A percentile compares a stretch with the other conserved stretches of the same genome.
Evolutionary conservation across 1,139 yeast genomes (phyloP).

Genomic region (Yarrowia galli): DNA sequence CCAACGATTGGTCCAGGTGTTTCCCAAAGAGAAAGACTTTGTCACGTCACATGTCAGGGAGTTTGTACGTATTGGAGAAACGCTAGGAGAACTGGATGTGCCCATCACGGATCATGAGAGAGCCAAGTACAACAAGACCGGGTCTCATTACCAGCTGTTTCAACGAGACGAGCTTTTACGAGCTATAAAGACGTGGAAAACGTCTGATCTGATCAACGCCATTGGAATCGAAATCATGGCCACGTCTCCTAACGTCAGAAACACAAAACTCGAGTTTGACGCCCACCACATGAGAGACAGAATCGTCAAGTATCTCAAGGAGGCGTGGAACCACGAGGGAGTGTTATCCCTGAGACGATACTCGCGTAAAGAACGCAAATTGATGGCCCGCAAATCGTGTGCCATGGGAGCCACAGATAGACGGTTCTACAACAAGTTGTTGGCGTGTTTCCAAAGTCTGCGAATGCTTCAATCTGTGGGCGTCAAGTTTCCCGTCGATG

Average conservation of each 20-base stretch:
- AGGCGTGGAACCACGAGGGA: slow-evolving; percentile 22
- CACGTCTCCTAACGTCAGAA: slow-evolving; percentile 13
- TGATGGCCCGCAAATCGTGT: slow-evolving; percentile 25
- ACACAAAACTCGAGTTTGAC: slow-evolving; percentile 32
- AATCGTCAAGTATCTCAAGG: slow-evolving; percentile 3
- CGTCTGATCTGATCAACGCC: slow-evolving; percentile 13
- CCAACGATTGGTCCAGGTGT: slow-evolving; percentile 6
- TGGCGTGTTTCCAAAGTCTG: slow-evolving; percentile 24
- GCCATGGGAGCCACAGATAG: slow-evolving; percentile 14
- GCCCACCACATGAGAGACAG: slow-evolving; percentile 7
- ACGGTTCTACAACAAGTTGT: slow-evolving; percentile 24
- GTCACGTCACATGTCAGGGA: slow-evolving; percentile 1
- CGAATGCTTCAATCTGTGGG: slow-evolving; percentile 25
- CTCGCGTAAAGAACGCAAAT: slow-evolving; percentile 10
- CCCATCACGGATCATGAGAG: slow-evolving; percentile 1
- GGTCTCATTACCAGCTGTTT: slow-evolving; percentile 12
- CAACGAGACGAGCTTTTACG: neutral
- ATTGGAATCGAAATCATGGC: neutral
- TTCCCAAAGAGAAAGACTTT: slow-evolving; percentile 8
- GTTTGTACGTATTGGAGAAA: slow-evolving; percentile 14
- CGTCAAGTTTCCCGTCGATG: slow-evolving; percentile 20
- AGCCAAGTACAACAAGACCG: neutral
- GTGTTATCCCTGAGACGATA: neutral
- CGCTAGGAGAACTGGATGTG: slow-evolving; percentile 20
- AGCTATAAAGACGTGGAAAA: slow-evolving; percentile 8